Percentiles rank a stretch among this genome's conserved stretches.
These are phyloP conservation scores for Suhomyces bokatorum DNA, from an alignment of 1,139 yeast genomes.

Conservation along the genomic window DNA sequence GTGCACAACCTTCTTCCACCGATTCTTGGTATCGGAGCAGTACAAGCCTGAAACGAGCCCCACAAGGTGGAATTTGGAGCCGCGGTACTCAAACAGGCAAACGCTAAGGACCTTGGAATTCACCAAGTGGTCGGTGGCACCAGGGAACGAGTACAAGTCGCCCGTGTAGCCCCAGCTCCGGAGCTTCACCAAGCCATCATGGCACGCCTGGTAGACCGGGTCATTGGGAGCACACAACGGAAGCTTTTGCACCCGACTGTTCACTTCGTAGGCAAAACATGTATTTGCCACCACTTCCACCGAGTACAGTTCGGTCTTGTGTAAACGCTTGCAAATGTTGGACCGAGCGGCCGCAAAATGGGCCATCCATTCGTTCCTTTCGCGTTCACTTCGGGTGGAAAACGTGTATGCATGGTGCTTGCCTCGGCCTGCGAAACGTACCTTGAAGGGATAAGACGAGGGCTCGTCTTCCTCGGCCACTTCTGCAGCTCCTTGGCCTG, in stretches of 20 bases:
- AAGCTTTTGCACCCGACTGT: conserved; percentile 53
- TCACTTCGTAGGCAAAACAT: conserved; percentile 64
- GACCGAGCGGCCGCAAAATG: conserved; percentile 57
- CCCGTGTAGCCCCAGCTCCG: conserved; percentile 25
- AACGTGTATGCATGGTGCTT: conserved; percentile 53
- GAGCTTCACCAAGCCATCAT: conserved; percentile 25
- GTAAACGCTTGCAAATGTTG: conserved; percentile 46
- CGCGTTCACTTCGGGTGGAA: conserved; percentile 53
- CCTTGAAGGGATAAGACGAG: conserved; percentile 44
- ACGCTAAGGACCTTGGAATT: conserved; percentile 30
- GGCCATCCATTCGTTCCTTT: conserved; percentile 61
- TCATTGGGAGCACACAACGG: conserved; percentile 67
- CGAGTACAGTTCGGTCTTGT: conserved; percentile 55
- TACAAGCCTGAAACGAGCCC: conserved; percentile 45
- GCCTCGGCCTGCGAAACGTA: conserved; percentile 48
- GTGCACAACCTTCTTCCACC: conserved; percentile 65
- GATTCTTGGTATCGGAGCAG: conserved; percentile 48
- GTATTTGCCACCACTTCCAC: conserved; percentile 56
- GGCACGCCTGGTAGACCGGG: conserved; percentile 53
- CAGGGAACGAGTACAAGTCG: conserved; percentile 29
- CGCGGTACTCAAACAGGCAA: conserved; percentile 29
- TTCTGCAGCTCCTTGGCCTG: conserved; percentile 1
- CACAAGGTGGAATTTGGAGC: conserved; percentile 29
- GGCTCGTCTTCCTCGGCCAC: conserved; percentile 20
- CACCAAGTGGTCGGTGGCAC: conserved; percentile 27